Conservation (phyloP, 2,329 filamentous ascomycete genomes). For the Ceratocystis cubensis region DNA sequence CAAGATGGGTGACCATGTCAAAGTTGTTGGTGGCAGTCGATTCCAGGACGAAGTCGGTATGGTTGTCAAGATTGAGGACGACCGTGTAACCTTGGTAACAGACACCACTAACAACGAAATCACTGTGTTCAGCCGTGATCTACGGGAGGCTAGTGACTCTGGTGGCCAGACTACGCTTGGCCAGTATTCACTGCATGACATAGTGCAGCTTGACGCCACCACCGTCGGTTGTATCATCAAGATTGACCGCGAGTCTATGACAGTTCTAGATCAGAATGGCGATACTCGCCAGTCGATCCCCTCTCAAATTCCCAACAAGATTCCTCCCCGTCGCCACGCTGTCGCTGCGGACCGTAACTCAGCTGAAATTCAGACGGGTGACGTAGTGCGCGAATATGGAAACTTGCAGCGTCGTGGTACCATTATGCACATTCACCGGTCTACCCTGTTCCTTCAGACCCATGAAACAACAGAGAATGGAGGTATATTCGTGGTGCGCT, state of each 20-base stretch:
- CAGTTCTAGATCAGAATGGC: slow-evolving; percentile 82
- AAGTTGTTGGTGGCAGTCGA: slow-evolving; percentile 90
- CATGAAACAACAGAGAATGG: slow-evolving; percentile 75
- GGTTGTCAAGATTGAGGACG: slow-evolving; percentile 85
- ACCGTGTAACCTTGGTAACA: slow-evolving; percentile 82
- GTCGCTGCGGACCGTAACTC: slow-evolving; percentile 89
- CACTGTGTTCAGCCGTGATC: slow-evolving; percentile 93
- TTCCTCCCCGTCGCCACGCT: slow-evolving; percentile 68
- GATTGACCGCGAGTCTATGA: slow-evolving; percentile 83
- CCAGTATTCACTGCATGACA: slow-evolving; percentile 81
- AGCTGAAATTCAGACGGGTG: slow-evolving; percentile 80
- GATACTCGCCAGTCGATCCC: slow-evolving; percentile 71
- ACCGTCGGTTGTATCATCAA: slow-evolving; percentile 91
- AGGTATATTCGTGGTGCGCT: slow-evolving; percentile 76
- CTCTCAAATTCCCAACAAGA: slow-evolving; percentile 81
- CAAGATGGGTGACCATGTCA: slow-evolving; percentile 88
- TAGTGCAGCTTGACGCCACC: slow-evolving; percentile 84
- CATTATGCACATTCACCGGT: slow-evolving; percentile 86
- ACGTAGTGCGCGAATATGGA: slow-evolving; percentile 80
- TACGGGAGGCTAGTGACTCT: slow-evolving; percentile 84
- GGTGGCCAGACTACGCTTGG: slow-evolving; percentile 74
- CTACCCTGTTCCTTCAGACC: slow-evolving; percentile 83
- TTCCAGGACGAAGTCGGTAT: slow-evolving; percentile 94
- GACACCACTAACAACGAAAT: slow-evolving; percentile 90
- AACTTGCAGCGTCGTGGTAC: slow-evolving; percentile 77